phyloP scores from a whole-genome alignment of 2,329 filamentous ascomycete genomes.

The Trichophyton rubrum region DNA sequence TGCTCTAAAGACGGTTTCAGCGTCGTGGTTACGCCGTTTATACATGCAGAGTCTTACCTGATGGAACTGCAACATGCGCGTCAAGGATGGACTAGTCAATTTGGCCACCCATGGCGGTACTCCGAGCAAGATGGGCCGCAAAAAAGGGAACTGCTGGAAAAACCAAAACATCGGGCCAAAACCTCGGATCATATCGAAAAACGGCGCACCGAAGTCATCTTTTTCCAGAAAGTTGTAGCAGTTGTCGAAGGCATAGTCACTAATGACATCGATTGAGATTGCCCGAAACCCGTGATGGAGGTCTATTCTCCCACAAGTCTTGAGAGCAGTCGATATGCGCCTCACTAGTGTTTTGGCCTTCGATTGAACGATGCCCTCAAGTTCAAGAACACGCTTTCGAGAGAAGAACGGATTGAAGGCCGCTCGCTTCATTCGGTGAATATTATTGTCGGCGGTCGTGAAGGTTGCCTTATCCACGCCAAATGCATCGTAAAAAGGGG shows the following conservation, averaged over 20 bases:
- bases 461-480: constrained; percentile 22
- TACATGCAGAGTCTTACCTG: constrained; percentile 6
- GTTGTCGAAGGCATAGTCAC: constrained; percentile 16
- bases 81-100: constrained; percentile 9
- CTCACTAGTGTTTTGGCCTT: constrained; percentile 17
- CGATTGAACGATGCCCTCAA: constrained; percentile 13
- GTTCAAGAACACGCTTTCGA: constrained; percentile 12
- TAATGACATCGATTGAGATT: constrained; percentile 5
- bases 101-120: constrained; percentile 15
- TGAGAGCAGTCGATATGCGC: constrained; percentile 15
- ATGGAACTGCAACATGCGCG: constrained; percentile 13
- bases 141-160: constrained; percentile 17
- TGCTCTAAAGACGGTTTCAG: constrained; percentile 7
- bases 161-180: constrained; percentile 16
- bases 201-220: constrained; percentile 14
- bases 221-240: constrained; percentile 15
- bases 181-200: constrained; percentile 16
- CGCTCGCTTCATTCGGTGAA: constrained; percentile 18
- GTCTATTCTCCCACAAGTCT: background rate
- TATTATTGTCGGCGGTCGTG: constrained; percentile 16
- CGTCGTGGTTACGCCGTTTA: background rate
- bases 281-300: background rate
- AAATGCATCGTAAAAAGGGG: constrained; percentile 18
- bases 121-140: constrained; percentile 11
- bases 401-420: constrained; percentile 22